Conservation (phyloP, 2,329 filamentous ascomycete species). For the Fusarium agapanthi region DNA sequence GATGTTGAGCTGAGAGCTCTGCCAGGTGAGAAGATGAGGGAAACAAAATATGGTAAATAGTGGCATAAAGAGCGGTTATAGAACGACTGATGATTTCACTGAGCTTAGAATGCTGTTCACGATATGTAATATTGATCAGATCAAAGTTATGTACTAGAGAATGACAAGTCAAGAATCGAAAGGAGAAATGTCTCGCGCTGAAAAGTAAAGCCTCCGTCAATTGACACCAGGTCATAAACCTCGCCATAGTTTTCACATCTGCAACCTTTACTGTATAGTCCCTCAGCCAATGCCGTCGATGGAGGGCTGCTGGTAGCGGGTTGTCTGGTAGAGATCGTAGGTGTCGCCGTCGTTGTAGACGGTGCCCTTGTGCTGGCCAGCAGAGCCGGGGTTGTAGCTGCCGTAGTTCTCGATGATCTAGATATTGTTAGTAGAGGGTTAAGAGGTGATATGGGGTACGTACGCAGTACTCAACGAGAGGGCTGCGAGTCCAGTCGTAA, state of each 20-base stretch:
- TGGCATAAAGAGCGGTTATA: fast-evolving
- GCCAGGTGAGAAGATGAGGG: background rate
- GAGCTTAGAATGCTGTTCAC: background rate
- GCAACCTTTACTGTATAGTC: fast-evolving
- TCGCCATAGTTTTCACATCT: background rate
- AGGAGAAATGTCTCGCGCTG: background rate
- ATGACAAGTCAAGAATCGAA: background rate
- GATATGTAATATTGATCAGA: background rate
- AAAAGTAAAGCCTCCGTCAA: background rate
- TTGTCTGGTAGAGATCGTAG: slow-evolving; percentile 5
- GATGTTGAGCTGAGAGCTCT: background rate
- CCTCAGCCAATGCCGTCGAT: background rate
- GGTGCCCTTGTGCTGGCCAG: slow-evolving; percentile 3
- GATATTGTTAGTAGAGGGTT: fast-evolving
- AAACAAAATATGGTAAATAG: background rate
- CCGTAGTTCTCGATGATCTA: slow-evolving; percentile 8
- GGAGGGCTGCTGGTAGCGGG: background rate
- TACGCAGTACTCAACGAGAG: slow-evolving; percentile 20
- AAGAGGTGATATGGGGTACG: fast-evolving
- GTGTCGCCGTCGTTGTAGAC: slow-evolving; percentile 15
- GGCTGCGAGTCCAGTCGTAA: slow-evolving; percentile 11
- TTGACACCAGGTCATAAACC: background rate
- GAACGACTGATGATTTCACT: fast-evolving
- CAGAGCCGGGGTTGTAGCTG: background rate
- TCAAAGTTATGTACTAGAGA: background rate